A percentile compares a stretch with the other conserved stretches of the same genome.
Conservation (phyloP, 192 early-diverging fungal genomes). For the Allomyces javanicus region DNA sequence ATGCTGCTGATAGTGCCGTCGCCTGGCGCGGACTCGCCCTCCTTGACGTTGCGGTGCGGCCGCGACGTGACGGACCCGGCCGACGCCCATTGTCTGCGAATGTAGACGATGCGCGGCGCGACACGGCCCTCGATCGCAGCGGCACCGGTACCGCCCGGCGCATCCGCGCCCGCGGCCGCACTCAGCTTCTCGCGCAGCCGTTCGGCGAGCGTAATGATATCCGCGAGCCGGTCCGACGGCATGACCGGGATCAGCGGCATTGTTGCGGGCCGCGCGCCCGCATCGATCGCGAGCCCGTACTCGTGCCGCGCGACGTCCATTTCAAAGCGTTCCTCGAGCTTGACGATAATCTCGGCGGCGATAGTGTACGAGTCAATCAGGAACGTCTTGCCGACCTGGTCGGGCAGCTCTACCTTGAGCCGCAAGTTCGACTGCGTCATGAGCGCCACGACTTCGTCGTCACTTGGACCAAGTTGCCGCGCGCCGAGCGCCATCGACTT, state of each 20-base stretch:
- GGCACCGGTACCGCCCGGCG: not conserved
- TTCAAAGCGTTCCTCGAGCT: not conserved
- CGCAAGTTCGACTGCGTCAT: not conserved
- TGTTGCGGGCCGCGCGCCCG: not conserved
- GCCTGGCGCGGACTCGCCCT: too few relatives aligned
- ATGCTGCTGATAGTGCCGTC: too few relatives aligned
- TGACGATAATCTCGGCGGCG: not conserved
- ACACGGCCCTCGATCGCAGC: not conserved
- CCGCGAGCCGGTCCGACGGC: not conserved
- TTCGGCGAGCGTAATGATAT: not conserved
- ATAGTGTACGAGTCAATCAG: not conserved
- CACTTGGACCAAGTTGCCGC: not conserved
- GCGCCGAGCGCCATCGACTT: not conserved
- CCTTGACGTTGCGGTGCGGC: not conserved
- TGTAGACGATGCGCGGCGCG: not conserved
- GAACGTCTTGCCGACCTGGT: not conserved
- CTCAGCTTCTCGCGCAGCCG: not conserved
- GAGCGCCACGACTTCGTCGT: not conserved
- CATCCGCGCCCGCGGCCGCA: too few relatives aligned
- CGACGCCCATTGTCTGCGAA: not conserved
- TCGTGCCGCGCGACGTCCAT: not conserved
- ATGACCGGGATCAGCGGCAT: not conserved
- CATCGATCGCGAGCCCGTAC: not conserved
- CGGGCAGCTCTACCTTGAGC: not conserved
- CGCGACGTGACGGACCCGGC: not conserved